phyloP scores from a whole-genome alignment of 1,284 basidiomycete genomes.

The Stygiomarasmius scandens region DNA sequence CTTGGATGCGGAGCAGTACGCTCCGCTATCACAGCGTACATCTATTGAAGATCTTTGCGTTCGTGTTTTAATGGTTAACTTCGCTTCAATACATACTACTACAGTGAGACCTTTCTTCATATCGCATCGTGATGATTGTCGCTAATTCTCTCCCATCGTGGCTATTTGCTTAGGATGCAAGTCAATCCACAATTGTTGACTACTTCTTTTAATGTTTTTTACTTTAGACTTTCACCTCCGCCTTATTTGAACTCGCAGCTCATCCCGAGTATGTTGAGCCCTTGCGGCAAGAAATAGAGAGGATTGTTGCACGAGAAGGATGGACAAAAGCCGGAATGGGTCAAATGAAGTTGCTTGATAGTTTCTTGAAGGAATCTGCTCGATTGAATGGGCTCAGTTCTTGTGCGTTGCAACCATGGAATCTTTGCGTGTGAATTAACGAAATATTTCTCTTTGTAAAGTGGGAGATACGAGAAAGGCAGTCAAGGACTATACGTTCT shows the following conservation, averaged over 20 bases:
- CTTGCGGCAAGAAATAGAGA: constrained; percentile 44
- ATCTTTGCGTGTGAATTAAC: background rate
- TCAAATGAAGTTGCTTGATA: constrained; percentile 15
- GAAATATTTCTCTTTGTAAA: background rate
- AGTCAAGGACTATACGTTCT: constrained; percentile 26
- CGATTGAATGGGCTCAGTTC: background rate
- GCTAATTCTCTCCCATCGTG: constrained; percentile 19
- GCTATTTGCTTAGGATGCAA: too few species aligned
- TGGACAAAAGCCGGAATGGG: constrained; percentile 37
- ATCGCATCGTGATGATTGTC: background rate
- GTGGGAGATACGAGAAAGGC: constrained; percentile 12
- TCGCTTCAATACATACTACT: constrained; percentile 31
- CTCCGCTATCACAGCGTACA: too few species aligned
- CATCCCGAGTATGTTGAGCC: constrained; percentile 34
- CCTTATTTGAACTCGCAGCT: constrained; percentile 30
- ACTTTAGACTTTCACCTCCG: too few species aligned
- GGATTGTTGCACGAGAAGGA: constrained; percentile 34
- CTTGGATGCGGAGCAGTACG: too few species aligned
- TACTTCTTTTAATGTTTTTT: too few species aligned
- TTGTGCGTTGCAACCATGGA: constrained; percentile 2
- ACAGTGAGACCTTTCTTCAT: constrained; percentile 19
- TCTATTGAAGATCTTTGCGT: constrained; percentile 15
- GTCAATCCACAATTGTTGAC: too few species aligned
- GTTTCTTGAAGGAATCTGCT: constrained; percentile 14
- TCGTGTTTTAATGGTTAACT: constrained; percentile 29